Conservation (phyloP, 306 rosid species). For the Vachellia collinsii region DNA sequence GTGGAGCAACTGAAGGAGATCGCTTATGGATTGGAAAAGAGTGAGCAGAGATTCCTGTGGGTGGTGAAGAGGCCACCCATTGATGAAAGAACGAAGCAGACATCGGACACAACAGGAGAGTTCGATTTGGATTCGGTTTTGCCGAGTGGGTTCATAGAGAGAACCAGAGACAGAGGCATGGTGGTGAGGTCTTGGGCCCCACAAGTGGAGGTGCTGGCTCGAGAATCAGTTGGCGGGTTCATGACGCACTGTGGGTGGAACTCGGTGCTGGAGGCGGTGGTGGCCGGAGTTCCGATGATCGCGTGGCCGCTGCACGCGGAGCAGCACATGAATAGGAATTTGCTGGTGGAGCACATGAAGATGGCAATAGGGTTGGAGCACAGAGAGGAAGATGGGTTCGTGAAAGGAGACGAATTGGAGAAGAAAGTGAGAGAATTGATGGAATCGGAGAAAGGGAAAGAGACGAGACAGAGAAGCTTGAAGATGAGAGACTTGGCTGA, state of each 20-base stretch:
- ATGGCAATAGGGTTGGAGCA: too few species aligned
- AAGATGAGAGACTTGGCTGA: slow-evolving; percentile 32
- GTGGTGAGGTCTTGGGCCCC: background rate
- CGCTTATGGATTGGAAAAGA: too few species aligned
- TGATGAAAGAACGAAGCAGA: too few species aligned
- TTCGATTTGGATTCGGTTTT: slow-evolving; percentile 2
- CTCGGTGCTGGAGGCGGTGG: background rate
- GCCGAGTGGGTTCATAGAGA: slow-evolving; percentile 37
- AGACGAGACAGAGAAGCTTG: slow-evolving; percentile 33
- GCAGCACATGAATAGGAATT: too few species aligned
- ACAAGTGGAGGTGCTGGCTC: background rate
- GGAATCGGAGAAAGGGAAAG: slow-evolving; percentile 24
- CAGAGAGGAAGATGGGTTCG: too few species aligned
- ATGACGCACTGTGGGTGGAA: background rate
- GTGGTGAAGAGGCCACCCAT: too few species aligned
- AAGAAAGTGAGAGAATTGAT: too few species aligned
- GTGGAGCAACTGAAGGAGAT: too few species aligned
- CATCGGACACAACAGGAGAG: too few species aligned
- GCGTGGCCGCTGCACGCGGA: background rate
- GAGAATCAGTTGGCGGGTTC: background rate
- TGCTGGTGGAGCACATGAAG: too few species aligned
- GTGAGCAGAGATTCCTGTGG: too few species aligned
- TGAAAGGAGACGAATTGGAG: too few species aligned
- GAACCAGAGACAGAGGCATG: background rate
- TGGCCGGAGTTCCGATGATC: background rate